Base-by-base conservation (phyloP, 495 filamentous ascomycete species). In the Jackrogersella multiformis region DNA sequence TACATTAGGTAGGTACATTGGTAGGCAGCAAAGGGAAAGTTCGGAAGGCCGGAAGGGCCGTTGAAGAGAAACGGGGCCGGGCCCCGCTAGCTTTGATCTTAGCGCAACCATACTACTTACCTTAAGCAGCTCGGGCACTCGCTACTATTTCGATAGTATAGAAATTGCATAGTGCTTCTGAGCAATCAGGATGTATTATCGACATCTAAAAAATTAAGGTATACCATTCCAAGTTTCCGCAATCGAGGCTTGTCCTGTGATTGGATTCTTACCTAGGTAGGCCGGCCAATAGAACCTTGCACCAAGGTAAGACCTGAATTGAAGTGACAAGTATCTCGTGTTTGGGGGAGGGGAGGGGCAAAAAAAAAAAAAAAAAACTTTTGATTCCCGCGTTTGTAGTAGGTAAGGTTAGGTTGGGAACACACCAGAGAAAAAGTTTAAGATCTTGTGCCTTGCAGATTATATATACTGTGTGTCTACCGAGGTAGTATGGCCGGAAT, bases 371-470 rank as follows among this genome's bases (percentile, higher is more conserved):
- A n/a, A n/a, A 44, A 41, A 52, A 56, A 59, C 54, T 26, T 54
- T 24, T 55, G 10, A 41, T 41, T 46, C 13, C 21, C 16, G 20
- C 20, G 26, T 65, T 65, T 65, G 35, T 36, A 52, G 13, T 30
- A 64, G 34, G 10, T 57, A 12, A 28, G 23, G 51, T 38, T 20
- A 55, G 21, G 51, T 56, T 41, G 52, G 28, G 34, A 49, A 34
- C 41, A 45, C 34, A n/a, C n/a, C n/a, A n/a, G n/a, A n/a, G n/a
- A 7, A 56, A 56, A n/a, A 7, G 10, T 6, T 4, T 3, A 34
- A 54, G 46, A 59, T 63, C 59, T 68, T 18, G 65, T 63, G 65
- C 65, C 65, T 68, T 68, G 65, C 59, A 68, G 65, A 62, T 63
- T 23, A 28, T 39, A 36, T 49, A 39, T 20, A 18, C 35, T 49